Evolutionary conservation across 495 filamentous ascomycete genomes (phyloP), one percentile per base, ranked within the genome.

Genomic region (Hypoxylon intermedium): DNA sequence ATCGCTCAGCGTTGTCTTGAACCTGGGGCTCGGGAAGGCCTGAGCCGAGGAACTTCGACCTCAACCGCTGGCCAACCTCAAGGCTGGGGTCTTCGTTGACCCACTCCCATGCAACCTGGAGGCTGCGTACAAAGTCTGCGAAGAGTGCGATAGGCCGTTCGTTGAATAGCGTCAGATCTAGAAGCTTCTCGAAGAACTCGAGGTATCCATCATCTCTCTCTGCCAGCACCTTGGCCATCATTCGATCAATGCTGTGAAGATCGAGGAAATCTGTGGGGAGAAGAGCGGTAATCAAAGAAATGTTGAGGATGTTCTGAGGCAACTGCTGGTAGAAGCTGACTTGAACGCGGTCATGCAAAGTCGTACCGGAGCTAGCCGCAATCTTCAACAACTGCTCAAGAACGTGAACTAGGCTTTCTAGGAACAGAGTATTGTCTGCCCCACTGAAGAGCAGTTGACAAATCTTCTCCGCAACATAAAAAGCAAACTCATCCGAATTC

Each of bases 361-460:
- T 84, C 40, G 91, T 89, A 23, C 83, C 79, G 4, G 84, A 82
- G 45, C 58, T 68, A n/a, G 65, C 55, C 26, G 88, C 90, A 67
- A 93, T 83, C 60, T 90, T 85, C 70, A 89, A 91, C n/a, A 96
- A 74, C 52, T 87, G 87, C 50, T 88, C 82, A 12, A 99, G 82
- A 6, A 98, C 77, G 49, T 92, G 84, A 0, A 92, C 91, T 11
- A 97, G 80, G 37, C 91, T 83, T 69, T 98, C 92, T 31, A 96
- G 79, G 54, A 92, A 87, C 24, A 97, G 73, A 9, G 81, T 80
- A 30, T 79, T 81, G 15, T 82, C 74, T 3, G 67, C 72, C 37
- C 68, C 53, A 48, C 72, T 74, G 65, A 84, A 94, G 3, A 98
- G 79, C 12, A 81, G 78, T 7, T 82, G 81, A 55, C 89, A 90